A percentile compares a stretch with the other conserved stretches of the same genome.
Conservation (phyloP, 1,284 basidiomycete species). For the Naganishia albida region DNA sequence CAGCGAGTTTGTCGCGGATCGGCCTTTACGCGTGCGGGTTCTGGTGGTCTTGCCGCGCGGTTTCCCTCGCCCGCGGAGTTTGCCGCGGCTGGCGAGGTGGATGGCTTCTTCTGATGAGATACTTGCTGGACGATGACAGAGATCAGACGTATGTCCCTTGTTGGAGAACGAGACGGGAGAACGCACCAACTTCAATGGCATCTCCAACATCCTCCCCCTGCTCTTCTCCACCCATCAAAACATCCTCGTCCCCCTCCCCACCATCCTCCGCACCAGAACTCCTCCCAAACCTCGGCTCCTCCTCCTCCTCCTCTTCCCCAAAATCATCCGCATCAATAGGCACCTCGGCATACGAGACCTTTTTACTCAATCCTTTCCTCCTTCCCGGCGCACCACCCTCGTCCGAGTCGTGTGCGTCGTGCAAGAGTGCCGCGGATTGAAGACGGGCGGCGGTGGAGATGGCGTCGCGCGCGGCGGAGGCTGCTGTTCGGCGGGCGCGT, state of each 20-base stretch:
- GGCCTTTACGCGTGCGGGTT: background rate
- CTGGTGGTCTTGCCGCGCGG: conserved; percentile 16
- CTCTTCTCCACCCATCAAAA: conserved; percentile 43
- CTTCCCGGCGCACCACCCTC: background rate
- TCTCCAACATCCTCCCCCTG: conserved; percentile 34
- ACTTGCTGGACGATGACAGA: background rate
- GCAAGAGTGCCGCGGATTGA: background rate
- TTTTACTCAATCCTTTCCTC: conserved; percentile 10
- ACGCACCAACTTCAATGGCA: conserved; percentile 38
- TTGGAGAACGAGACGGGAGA: background rate
- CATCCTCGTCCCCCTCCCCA: conserved; percentile 31
- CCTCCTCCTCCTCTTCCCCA: conserved; percentile 21
- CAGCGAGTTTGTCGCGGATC: conserved; percentile 1
- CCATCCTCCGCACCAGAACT: conserved; percentile 30
- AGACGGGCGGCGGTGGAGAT: conserved; percentile 19
- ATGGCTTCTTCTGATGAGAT: conserved; percentile 30
- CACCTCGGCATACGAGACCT: conserved; percentile 30
- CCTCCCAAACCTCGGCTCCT: conserved; percentile 5
- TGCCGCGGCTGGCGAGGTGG: conserved; percentile 11
- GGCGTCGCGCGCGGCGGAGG: conserved; percentile 22
- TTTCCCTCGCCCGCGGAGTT: background rate
- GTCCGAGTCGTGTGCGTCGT: background rate
- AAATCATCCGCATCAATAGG: conserved; percentile 29
- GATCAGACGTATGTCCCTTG: conserved; percentile 1
- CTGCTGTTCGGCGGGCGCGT: conserved; percentile 20